Base-by-base conservation (phyloP, 2,329 filamentous ascomycete species). In the Phaeosphaeriaceae sp. region DNA sequence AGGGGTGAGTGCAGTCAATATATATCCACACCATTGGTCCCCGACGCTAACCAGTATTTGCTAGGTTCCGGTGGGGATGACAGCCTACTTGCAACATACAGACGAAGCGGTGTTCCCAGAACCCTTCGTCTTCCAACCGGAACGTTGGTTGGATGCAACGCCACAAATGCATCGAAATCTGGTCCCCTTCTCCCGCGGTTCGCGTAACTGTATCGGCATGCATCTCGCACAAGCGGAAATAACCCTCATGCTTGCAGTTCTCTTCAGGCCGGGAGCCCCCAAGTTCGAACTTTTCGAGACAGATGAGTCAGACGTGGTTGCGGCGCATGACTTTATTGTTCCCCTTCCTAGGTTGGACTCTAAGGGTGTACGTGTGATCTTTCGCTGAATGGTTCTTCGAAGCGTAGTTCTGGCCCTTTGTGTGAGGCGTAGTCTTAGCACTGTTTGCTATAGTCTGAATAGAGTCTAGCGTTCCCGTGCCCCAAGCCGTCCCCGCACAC, bases 261-360 rank as follows among this genome's bases (percentile, higher is more conserved):
- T 70, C 15, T 64, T 67, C 37, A 37, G 52, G 3, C 44, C 54
- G 1, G 42, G 39, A 18, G 55, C 17, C n/a, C 57, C 52, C 4
- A 42, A 21, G 11, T 38, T 71, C 26, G 49, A 58, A 39, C 37
- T 71, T 7, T 58, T 58, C 32, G 58, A 63, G 13, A 60, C 57
- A 3, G 46, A 52, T 28, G 58, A 57, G 21, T 44, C 33, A 6
- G 59, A 64, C 36, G 58, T 64, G 21, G 52, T 40, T 8, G 42
- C 53, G 11, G 50, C 38, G 20, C 56, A 65, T 30, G 67, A 72
- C 53, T 63, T 54, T 17, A 65, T 72, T 30, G 56, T 62, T 13
- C 63, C 68, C 3, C 46, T 58, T n/a, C 52, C 61, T 3, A 54
- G 38, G 26, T 20, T 55, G 17, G 52, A 61, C 11, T 54, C 54